These are phyloP conservation scores for Sordariomycetes sp. DNA, from an alignment of 2,329 filamentous ascomycete genomes.

Conservation along the genomic window DNA sequence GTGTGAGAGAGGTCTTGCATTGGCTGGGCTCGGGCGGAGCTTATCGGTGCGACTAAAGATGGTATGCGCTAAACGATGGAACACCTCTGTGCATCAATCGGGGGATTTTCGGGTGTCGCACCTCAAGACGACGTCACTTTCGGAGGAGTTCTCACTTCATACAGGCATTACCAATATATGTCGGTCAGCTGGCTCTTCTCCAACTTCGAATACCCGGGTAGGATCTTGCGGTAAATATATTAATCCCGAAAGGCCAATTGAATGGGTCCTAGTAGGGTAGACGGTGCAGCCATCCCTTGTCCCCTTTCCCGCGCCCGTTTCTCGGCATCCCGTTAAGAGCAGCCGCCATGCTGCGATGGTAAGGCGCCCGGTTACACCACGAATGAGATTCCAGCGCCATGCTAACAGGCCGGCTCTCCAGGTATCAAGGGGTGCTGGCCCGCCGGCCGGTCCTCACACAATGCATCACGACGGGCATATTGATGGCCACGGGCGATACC, in stretches of 20 bases:
- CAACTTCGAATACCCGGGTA: too few species aligned
- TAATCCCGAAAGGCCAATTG: not conserved
- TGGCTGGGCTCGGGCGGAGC: too few species aligned
- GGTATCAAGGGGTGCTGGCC: conserved; percentile 81
- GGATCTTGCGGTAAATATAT: not conserved
- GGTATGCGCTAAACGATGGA: too few species aligned
- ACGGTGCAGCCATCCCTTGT: not conserved
- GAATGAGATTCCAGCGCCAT: not conserved
- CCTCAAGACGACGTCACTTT: too few species aligned
- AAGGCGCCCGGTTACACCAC: not conserved
- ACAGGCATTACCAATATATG: too few species aligned
- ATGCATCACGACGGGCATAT: conserved; percentile 77
- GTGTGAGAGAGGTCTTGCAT: too few species aligned
- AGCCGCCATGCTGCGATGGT: not conserved
- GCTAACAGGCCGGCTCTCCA: conserved; percentile 17
- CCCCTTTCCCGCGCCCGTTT: not conserved
- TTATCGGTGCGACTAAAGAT: too few species aligned
- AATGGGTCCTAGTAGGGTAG: not conserved
- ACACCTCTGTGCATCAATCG: too few species aligned
- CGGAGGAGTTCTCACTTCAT: too few species aligned
- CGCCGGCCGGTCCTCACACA: conserved; percentile 80
- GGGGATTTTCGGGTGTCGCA: too few species aligned
- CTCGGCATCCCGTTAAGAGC: not conserved
- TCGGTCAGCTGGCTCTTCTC: too few species aligned
- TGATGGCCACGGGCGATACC: conserved; percentile 86